Conservation (phyloP, 805 yeast genomes). For the Hanseniaspora meyeri region DNA sequence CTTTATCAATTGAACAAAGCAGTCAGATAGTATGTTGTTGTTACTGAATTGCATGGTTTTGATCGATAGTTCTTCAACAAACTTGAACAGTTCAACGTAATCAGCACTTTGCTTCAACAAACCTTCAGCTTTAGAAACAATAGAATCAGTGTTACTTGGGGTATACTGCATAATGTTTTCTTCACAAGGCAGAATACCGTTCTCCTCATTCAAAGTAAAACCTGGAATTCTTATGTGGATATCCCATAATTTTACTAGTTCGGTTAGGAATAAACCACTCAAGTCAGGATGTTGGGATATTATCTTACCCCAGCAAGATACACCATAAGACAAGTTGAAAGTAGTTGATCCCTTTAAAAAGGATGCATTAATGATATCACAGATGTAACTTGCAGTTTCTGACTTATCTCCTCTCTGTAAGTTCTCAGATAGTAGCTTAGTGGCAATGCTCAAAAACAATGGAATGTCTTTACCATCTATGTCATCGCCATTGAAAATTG, state of each 20-base stretch:
- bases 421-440: neutral
- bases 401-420: neutral
- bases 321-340: constrained; percentile 29
- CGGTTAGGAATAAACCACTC: constrained; percentile 51
- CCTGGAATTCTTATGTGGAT: constrained; percentile 49
- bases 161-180: constrained; percentile 73
- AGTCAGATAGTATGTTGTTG: constrained; percentile 3
- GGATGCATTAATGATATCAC: constrained; percentile 8
- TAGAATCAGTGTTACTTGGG: constrained; percentile 58
- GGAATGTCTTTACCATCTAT: neutral
- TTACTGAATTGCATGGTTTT: constrained; percentile 4
- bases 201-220: constrained; percentile 32
- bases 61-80: constrained; percentile 1
- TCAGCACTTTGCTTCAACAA: neutral
- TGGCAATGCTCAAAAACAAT: neutral
- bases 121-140: constrained; percentile 39
- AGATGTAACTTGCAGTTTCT: neutral
- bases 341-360: neutral
- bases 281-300: constrained; percentile 53
- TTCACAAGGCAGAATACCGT: constrained; percentile 49
- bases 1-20: constrained; percentile 1
- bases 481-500: neutral
- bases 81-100: constrained; percentile 3
- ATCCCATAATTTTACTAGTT: constrained; percentile 61
- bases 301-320: constrained; percentile 69